phyloP scores from a whole-genome alignment of 164 flowering plant genomes.

The Macadamia integrifolia region DNA sequence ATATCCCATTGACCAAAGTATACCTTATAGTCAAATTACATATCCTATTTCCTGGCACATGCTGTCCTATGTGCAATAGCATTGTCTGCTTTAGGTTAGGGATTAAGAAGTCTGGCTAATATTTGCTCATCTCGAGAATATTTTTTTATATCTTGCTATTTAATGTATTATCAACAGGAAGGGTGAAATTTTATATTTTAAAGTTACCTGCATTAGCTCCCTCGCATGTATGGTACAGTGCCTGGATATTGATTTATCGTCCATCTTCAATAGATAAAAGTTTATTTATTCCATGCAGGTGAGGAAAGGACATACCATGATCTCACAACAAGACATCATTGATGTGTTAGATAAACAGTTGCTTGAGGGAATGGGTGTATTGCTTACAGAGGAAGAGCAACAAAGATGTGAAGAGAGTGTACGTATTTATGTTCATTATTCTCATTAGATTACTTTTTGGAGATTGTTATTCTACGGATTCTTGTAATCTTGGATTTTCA shows the following conservation, averaged over 20 bases:
- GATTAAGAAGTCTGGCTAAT: neutral
- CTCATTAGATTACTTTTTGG: conserved; percentile 3
- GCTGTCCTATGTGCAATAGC: too few species aligned
- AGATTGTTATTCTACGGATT: neutral
- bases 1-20: too few species aligned
- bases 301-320: conserved; percentile 78
- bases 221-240: too few species aligned
- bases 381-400: conserved; percentile 97
- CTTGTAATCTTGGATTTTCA: conserved; percentile 4
- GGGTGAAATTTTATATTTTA: neutral
- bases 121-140: neutral
- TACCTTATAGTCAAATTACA: too few species aligned
- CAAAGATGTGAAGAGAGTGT: conserved; percentile 84
- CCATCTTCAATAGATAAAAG: too few species aligned
- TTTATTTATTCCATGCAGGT: conserved; percentile 44
- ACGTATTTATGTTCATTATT: conserved; percentile 19
- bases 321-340: conserved; percentile 76
- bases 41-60: too few species aligned
- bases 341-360: conserved; percentile 94
- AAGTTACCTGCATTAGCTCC: neutral
- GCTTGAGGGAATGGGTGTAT: conserved; percentile 98
- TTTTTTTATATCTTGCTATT: neutral
- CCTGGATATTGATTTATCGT: too few species aligned
- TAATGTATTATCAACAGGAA: neutral
- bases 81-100: neutral